Conservation (phyloP, 2,329 filamentous ascomycete genomes). For the Aspergillus eucalypticola region DNA sequence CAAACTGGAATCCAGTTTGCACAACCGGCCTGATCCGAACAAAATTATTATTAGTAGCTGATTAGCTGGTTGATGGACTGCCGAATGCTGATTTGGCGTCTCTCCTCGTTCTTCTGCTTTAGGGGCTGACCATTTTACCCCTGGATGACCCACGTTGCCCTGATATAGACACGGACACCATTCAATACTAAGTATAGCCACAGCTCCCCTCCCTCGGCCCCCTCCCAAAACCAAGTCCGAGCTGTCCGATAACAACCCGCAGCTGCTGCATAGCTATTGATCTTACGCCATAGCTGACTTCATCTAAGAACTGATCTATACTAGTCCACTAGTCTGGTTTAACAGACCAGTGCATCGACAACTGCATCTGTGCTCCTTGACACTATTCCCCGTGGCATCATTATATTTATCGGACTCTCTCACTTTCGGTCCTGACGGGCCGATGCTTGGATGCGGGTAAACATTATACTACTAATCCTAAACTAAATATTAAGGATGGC, state of each 20-base stretch:
- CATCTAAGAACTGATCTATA: not conserved
- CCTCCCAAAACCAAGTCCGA: not conserved
- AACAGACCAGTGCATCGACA: not conserved
- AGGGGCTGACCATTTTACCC: slow-evolving; percentile 9
- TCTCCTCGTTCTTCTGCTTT: not conserved
- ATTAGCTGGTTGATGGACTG: not conserved
- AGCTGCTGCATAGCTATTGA: not conserved
- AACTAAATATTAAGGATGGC: not conserved
- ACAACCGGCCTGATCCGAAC: not conserved
- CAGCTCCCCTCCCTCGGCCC: not conserved
- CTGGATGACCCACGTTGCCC: slow-evolving; percentile 18
- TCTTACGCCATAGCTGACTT: not conserved
- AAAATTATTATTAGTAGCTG: not conserved
- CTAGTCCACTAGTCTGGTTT: not conserved
- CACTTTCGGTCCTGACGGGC: not conserved
- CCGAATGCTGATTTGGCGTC: not conserved
- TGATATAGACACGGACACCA: not conserved
- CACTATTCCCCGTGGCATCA: not conserved
- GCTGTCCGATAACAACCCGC: slow-evolving; percentile 1
- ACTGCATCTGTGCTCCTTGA: not conserved
- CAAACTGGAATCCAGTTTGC: not conserved
- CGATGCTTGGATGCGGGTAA: not conserved
- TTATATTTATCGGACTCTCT: not conserved
- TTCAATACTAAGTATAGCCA: slow-evolving; percentile 1
- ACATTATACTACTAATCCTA: not conserved